Evolutionary conservation across 768 basidiomycete species (phyloP).

Genomic region (Kwoniella newhampshirensis): DNA sequence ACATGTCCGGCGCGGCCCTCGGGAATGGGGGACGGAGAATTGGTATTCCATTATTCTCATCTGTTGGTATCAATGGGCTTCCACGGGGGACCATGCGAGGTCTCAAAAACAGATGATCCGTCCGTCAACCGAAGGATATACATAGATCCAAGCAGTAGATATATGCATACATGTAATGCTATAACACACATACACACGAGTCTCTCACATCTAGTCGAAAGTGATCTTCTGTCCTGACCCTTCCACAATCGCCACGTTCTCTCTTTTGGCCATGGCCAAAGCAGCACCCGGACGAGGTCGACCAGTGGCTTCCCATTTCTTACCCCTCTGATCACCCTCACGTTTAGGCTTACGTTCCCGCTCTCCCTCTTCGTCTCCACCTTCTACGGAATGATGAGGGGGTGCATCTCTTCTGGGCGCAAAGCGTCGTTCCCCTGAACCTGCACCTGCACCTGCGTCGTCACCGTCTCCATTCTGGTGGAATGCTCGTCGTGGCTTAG

Average conservation of each 20-base stretch:
- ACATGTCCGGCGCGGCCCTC: no score
- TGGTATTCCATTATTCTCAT: no score
- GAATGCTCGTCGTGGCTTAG: slow-evolving; percentile 13
- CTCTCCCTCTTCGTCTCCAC: slow-evolving; percentile 11
- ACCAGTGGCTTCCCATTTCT: slow-evolving; percentile 53
- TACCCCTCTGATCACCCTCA: slow-evolving; percentile 42
- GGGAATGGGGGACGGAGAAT: no score
- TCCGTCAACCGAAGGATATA: no score
- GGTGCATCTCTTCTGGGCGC: background rate
- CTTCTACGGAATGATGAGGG: slow-evolving; percentile 6
- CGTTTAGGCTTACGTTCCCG: slow-evolving; percentile 12
- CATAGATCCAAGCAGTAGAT: no score
- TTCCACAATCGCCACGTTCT: slow-evolving; percentile 55
- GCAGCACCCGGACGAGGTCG: slow-evolving; percentile 56
- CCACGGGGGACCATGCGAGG: no score
- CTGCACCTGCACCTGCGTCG: slow-evolving; percentile 2
- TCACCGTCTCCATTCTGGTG: slow-evolving; percentile 9
- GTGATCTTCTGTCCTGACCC: slow-evolving; percentile 54
- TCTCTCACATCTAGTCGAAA: slow-evolving; percentile 50
- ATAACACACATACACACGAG: no score
- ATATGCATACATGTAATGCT: no score
- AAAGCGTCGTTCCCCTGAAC: background rate
- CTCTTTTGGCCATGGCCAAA: slow-evolving; percentile 56
- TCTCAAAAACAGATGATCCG: no score
- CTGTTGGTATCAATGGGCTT: no score